Base-by-base conservation (phyloP, 2,329 filamentous ascomycete species). In the Colletotrichum ledebouriae region DNA sequence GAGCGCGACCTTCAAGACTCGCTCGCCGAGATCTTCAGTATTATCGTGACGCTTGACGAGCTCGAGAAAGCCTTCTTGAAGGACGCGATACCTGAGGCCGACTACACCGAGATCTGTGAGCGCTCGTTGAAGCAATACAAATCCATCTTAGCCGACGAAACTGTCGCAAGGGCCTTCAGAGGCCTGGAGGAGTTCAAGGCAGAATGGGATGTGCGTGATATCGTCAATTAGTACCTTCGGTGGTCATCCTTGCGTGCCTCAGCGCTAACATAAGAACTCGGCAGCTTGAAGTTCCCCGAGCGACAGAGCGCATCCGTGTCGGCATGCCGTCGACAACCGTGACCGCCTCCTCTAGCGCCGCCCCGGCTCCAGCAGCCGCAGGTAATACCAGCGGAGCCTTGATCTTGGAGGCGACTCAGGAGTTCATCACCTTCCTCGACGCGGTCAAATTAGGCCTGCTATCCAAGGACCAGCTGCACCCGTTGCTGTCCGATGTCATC, bases 361-460 rank as follows among this genome's bases (percentile, higher is more conserved):
- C 76, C 67, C 80, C 82, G 25, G 80, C 84, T 3, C 78, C 82
- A 34, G 76, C 82, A 5, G 76, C 79, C 12, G 75, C 78, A 53
- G 83, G 77, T 63, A 79, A 82, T 73, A 85, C 84, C 41, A 87
- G 85, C 70, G 87, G 89, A 10, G 83, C 89, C 3, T 80, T 98
- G 41, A 97, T 98, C 67, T 84, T 97, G 47, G 91, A 95, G 71
- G 96, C 96, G 2, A 98, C 95, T 1, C 94, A 99, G 79, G 97
- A 98, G 78, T 99, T 99, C 79, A 99, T 99, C 79, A 99, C 96
- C 0, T 95, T 99, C 76, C 87, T 99, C 59, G 96, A 99, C 77
- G 97, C 96, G 15, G 87, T 99, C 74, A 94, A 94, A 77, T 89
- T 99, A 62, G 94, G 95, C 50, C 89, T 98, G 75, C 85, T 97